Base-by-base conservation (phyloP, 2,329 filamentous ascomycete species). In the Ceratocystis colombiana region DNA sequence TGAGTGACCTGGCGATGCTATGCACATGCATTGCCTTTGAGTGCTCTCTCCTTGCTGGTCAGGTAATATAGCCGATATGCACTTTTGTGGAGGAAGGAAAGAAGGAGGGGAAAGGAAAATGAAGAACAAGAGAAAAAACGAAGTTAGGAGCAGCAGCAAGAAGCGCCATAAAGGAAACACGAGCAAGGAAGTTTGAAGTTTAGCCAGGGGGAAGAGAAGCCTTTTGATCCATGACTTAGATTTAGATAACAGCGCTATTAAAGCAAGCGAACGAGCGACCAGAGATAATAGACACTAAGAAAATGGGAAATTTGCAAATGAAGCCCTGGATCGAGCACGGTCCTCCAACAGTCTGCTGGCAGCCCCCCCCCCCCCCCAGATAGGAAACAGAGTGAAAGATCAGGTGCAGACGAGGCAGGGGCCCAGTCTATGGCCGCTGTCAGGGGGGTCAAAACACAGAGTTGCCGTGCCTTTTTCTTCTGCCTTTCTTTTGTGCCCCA, bases 81-180 rank as follows among this genome's bases (percentile, higher is more conserved):
- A 25, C 30, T 62, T 45, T 45, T 62, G 61, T 28, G 17, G 45
- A 45, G 45, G 12, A 28, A 62, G n/a, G 45, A 41, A 46, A n/a
- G 61, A 30, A 45, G 10, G 25, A 48, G 22, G 25, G 7, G 45
- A n/a, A 33, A 41, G 37, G 45, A 10, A 45, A 10, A 62, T 12
- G 37, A 48, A 48, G 45, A 48, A 10, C 41, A 10, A 33, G 61
- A 44, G 3, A 20, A 4, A 62, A 28, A 62, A n/a, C 37, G 61
- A 62, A 48, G 37, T 45, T 62, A 41, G 61, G 61, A 62, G 37
- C 45, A 62, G 45, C 37, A 45, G 15, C 22, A 62, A n/a, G 37
- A 41, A 62, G 37, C 37, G 25, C 33, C 61, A 45, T 62, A 78
- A 75, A 59, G 15, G 55, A 59, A 62, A 61, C 61, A 28, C 45